Evolutionary conservation across 345 rosid genomes (phyloP).

Genomic region (Iberis pinnata): DNA sequence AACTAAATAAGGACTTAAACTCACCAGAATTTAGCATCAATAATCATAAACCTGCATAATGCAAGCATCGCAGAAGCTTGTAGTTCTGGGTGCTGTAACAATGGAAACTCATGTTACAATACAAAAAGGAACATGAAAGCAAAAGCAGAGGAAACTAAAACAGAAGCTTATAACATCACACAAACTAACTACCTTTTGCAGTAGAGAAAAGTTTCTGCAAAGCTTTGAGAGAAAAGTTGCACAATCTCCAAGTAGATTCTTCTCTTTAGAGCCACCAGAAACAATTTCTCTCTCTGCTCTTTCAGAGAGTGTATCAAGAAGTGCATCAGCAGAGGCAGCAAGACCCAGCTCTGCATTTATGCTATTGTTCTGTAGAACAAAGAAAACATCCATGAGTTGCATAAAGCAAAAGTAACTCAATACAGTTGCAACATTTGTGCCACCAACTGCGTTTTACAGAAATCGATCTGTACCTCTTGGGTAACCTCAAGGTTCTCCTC

Average conservation of each 20-base stretch:
- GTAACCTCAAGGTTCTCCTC: conserved; percentile 22
- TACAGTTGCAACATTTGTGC: not conserved
- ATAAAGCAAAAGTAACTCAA: not conserved
- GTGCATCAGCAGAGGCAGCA: conserved; percentile 87
- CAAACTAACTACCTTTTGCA: conserved; percentile 61
- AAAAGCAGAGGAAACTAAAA: conserved; percentile 12
- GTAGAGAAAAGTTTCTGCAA: conserved; percentile 71
- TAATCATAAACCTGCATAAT: conserved; percentile 82
- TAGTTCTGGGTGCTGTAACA: conserved; percentile 64
- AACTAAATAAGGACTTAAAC: conserved; percentile 16
- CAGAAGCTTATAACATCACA: not conserved
- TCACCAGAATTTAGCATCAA: conserved; percentile 86
- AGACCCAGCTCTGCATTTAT: conserved; percentile 93
- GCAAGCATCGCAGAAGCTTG: conserved; percentile 98
- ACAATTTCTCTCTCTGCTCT: conserved; percentile 88
- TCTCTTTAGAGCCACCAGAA: conserved; percentile 51
- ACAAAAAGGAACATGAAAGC: not conserved
- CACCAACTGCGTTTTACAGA: conserved; percentile 1
- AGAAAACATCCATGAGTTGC: conserved; percentile 9
- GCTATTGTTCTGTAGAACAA: conserved; percentile 49
- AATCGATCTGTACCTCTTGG: conserved; percentile 22
- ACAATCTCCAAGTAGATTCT: conserved; percentile 70
- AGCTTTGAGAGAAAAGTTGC: conserved; percentile 84
- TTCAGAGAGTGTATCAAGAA: conserved; percentile 75
- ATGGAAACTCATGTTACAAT: conserved; percentile 1